Conservation (phyloP, 2,329 filamentous ascomycete species). For the Cladorrhinum sp. region DNA sequence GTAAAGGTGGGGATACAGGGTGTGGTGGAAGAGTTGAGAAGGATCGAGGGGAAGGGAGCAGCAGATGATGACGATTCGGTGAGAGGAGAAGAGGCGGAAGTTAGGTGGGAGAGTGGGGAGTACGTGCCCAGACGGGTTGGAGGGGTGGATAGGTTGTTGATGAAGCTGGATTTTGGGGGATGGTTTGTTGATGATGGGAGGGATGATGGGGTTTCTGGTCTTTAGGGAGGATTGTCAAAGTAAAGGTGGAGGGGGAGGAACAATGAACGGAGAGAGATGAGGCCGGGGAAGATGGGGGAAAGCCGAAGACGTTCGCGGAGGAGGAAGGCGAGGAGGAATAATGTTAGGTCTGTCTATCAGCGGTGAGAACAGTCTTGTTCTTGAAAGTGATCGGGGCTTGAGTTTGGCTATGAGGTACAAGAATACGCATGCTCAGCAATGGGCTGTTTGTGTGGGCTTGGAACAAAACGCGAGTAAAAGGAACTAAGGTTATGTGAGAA, state of each 20-base stretch:
- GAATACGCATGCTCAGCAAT: too few species aligned
- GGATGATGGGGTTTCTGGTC: background rate
- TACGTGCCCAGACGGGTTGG: slow-evolving; percentile 73
- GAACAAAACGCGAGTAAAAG: too few species aligned
- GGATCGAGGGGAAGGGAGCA: slow-evolving; percentile 39
- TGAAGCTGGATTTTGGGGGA: slow-evolving; percentile 78
- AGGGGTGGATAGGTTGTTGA: slow-evolving; percentile 78
- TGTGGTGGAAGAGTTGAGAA: slow-evolving; percentile 56
- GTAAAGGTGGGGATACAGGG: slow-evolving; percentile 67
- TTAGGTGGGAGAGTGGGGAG: slow-evolving; percentile 41
- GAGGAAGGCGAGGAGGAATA: background rate
- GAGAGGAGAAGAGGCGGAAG: slow-evolving; percentile 41
- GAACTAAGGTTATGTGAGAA: too few species aligned
- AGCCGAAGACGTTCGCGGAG: background rate
- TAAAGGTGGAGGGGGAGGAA: background rate
- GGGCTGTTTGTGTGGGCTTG: too few species aligned
- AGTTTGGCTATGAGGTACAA: too few species aligned
- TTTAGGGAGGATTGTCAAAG: slow-evolving; percentile 1
- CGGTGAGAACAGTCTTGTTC: too few species aligned
- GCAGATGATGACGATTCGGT: slow-evolving; percentile 40
- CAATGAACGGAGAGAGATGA: too few species aligned
- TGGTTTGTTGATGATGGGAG: slow-evolving; percentile 49
- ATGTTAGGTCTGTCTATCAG: background rate
- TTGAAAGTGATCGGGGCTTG: too few species aligned
- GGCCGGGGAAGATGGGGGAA: too few species aligned